Evolutionary conservation across 176 grass and related monocot genomes (phyloP), one percentile per base, ranked within the genome.

Genomic region (Ananas comosus): DNA sequence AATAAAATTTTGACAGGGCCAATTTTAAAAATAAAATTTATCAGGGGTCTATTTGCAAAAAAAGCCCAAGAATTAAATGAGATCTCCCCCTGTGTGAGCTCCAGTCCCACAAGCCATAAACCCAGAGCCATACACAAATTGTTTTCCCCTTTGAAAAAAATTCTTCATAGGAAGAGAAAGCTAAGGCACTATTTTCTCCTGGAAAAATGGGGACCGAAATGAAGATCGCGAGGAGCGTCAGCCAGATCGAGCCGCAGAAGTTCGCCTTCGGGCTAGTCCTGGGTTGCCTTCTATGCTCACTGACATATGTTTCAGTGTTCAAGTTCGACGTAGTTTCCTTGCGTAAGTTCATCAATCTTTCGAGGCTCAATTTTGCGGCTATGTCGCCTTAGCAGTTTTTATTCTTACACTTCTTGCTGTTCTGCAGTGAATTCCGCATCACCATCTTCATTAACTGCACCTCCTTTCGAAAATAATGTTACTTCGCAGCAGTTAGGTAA

Each of bases 271-370:
- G 65, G 16, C 48, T 67, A 14, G 12, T 49, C 33, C 14, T 16
- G 0, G 33, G 13, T 3, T 67, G 65, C 17, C 29, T 67, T 67
- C 65, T 67, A 0, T 1, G 49, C 13, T 42, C 65, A 59, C 86
- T 84, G 73, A 86, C 86, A 0, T 89, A 86, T 73, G 83, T 93
- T 63, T 93, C 90, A 74, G 86, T 84, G 23, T 69, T 78, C 70
- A 93, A 77, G 74, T 86, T 93, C 74, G 83, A 89, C 70, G 68
- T 80, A 66, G 71, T 89, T 65, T 78, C 66, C 57, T 85, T 76
- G 76, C 73, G 90, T 86, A 64, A 70, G 69, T 71, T 14, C 49
- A 3, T 47, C 49, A 7, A 2, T 17, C 16, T 53, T 6, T 42
- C 7, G 33, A 42, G 33, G 33, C 7, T 42, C 5, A 33, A 33